Conservation (phyloP, 179 eudicot genomes). For the Spinacia oleracea region DNA sequence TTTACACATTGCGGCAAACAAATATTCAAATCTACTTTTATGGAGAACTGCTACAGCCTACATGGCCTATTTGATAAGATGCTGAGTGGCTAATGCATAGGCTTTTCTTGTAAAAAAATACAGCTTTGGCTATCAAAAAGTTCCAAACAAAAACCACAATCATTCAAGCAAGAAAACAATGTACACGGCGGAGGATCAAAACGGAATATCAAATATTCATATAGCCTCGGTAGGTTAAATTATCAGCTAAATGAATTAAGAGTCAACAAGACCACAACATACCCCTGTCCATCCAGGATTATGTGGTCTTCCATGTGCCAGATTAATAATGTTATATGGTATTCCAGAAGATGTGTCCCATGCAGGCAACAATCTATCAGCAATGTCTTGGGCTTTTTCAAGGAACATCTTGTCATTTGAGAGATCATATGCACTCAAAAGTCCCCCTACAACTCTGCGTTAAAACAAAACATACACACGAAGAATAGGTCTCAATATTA, state of each 20-base stretch:
- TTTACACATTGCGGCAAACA: background rate
- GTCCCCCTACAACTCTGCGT: constrained; percentile 99
- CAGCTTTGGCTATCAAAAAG: background rate
- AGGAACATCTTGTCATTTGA: constrained; percentile 91
- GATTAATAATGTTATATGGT: constrained; percentile 82
- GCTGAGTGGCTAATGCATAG: background rate
- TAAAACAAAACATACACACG: constrained; percentile 6
- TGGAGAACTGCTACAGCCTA: background rate
- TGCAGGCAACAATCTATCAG: constrained; percentile 93
- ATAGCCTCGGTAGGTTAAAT: background rate
- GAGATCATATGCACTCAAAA: constrained; percentile 95
- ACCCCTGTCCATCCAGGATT: constrained; percentile 99
- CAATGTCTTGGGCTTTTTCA: constrained; percentile 95
- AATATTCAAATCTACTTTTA: background rate
- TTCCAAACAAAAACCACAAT: background rate
- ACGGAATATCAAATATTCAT: background rate
- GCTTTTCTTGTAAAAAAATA: background rate
- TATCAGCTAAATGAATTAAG: constrained; percentile 3
- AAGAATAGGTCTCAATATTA: background rate
- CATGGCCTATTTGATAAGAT: background rate
- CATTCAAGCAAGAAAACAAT: background rate
- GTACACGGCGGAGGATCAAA: background rate
- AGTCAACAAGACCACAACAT: constrained; percentile 29
- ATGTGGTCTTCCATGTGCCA: constrained; percentile 88
- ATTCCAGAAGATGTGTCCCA: constrained; percentile 96